Evolutionary conservation across 345 rosid genomes (phyloP).

Genomic region (Psidium guajava): DNA sequence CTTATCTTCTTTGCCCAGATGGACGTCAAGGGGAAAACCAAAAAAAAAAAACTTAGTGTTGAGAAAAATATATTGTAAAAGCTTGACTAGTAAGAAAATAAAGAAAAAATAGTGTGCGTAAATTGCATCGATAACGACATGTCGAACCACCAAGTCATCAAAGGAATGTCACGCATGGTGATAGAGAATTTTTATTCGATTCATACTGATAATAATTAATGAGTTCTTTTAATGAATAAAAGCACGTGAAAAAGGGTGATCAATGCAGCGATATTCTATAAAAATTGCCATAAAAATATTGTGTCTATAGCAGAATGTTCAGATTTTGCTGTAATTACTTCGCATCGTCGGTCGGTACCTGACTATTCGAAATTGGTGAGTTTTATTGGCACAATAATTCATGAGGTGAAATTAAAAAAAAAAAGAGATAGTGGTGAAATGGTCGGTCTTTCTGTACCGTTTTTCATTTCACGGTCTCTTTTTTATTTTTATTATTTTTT

Average conservation of each 20-base stretch:
- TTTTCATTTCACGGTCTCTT: neutral
- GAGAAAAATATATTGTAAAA: neutral
- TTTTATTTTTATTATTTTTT: neutral
- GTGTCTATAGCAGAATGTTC: neutral
- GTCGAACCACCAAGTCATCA: neutral
- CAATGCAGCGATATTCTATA: neutral
- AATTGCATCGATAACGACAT: neutral
- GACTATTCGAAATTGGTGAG: neutral
- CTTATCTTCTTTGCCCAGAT: neutral
- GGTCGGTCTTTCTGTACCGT: neutral
- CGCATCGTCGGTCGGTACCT: fast-evolving
- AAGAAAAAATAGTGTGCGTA: neutral
- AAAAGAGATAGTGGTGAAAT: neutral
- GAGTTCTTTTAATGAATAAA: neutral
- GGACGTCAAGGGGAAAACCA: neutral
- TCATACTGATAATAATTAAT: neutral
- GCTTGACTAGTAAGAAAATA: neutral
- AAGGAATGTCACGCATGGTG: too few relatives aligned
- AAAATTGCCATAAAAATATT: neutral
- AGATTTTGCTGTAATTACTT: neutral
- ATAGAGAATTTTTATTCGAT: neutral
- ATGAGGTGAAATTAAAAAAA: neutral
- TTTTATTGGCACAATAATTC: neutral
- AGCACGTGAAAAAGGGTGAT: neutral
- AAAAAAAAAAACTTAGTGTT: neutral